These are phyloP conservation scores for Yarrowia divulgata DNA, from an alignment of 805 yeast genomes.

Conservation along the genomic window DNA sequence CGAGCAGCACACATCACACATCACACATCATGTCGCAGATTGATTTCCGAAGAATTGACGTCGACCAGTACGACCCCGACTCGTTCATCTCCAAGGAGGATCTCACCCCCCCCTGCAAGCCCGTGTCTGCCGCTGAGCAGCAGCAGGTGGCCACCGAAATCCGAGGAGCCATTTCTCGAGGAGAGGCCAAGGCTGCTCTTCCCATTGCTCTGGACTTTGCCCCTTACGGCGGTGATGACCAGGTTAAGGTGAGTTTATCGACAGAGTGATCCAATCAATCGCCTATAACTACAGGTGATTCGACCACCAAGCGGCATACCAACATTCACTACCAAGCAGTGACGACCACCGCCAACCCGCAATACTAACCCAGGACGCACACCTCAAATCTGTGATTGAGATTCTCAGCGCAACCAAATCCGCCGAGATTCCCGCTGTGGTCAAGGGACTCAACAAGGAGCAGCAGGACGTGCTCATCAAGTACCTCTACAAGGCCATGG, in stretches of 20 bases:
- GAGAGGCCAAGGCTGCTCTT: conserved; percentile 74
- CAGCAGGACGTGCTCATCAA: conserved; percentile 83
- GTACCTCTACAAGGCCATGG: conserved; percentile 86
- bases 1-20: not conserved
- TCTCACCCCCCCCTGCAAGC: conserved; percentile 62
- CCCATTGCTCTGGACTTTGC: conserved; percentile 69
- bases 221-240: conserved; percentile 79
- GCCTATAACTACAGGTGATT: too few relatives aligned
- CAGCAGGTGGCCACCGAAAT: conserved; percentile 62
- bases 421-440: conserved; percentile 68
- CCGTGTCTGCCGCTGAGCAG: conserved; percentile 62
- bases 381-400: conserved; percentile 67
- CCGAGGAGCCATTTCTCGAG: conserved; percentile 70
- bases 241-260: conserved; percentile 55
- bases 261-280: too few relatives aligned
- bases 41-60: conserved; percentile 77
- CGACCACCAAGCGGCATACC: too few relatives aligned
- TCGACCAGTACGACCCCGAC: conserved; percentile 90
- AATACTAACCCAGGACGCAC: conserved; percentile 50
- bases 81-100: conserved; percentile 67
- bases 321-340: too few relatives aligned
- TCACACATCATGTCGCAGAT: conserved; percentile 38
- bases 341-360: too few relatives aligned
- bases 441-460: conserved; percentile 63
- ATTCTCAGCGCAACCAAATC: conserved; percentile 71